These are phyloP conservation scores for Neofusicoccum kwambonambiense DNA, from an alignment of 2,329 filamentous ascomycete species.

Conservation along the genomic window DNA sequence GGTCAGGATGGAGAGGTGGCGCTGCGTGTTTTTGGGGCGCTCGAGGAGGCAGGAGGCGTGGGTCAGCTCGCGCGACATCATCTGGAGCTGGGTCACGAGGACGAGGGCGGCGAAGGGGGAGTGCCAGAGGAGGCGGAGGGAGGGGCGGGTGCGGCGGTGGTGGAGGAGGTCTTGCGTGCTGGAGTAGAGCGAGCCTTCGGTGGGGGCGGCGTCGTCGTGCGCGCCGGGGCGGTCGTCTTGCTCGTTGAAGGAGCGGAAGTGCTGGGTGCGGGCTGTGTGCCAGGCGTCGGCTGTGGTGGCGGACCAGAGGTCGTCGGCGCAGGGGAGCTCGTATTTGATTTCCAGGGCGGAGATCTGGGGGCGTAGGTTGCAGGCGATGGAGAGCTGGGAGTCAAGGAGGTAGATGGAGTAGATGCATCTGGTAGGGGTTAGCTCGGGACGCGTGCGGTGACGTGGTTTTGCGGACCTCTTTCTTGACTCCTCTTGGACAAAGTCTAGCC, in stretches of 20 bases:
- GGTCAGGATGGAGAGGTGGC: background rate
- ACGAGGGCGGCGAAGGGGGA: background rate
- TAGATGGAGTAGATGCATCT: slow-evolving; percentile 28
- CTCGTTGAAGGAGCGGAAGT: slow-evolving; percentile 7
- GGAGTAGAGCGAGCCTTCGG: background rate
- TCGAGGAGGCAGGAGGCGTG: background rate
- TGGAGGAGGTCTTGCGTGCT: background rate
- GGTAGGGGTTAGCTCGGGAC: slow-evolving; percentile 16
- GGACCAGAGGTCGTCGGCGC: slow-evolving; percentile 23
- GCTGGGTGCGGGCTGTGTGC: background rate
- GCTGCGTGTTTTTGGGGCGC: background rate
- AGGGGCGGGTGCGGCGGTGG: background rate
- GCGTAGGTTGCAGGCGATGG: background rate
- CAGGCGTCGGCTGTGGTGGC: slow-evolving; percentile 23
- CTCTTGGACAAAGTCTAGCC: background rate
- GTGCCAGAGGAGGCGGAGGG: background rate
- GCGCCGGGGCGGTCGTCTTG: background rate
- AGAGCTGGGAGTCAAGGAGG: slow-evolving; percentile 22
- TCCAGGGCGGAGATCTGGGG: slow-evolving; percentile 25
- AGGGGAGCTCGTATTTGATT: slow-evolving; percentile 26
- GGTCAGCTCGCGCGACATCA: background rate
- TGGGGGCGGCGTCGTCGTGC: background rate
- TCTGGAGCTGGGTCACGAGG: background rate
- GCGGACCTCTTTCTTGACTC: background rate
- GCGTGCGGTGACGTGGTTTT: background rate